Evolutionary conservation across 495 filamentous ascomycete species (phyloP), one percentile per base, ranked within the genome.

Genomic region (Immersiella caudata): DNA sequence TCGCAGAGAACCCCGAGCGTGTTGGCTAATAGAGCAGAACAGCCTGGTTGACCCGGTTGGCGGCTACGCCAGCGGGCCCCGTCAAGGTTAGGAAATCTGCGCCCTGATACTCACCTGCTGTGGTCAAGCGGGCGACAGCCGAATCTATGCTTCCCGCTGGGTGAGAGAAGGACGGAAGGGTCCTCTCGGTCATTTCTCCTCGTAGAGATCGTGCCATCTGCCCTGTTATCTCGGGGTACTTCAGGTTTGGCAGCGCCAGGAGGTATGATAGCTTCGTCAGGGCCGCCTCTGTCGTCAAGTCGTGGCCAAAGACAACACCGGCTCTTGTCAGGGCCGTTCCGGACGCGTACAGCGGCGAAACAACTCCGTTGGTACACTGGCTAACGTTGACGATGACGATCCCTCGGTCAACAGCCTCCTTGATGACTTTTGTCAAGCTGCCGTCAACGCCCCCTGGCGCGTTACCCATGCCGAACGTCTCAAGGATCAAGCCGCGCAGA

Each of bases 391-490:
- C 92, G 62, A 99, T 90, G 11, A 96, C 87, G 60, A 94, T 91
- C 6, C 93, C 95, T 65, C 91, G 84, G 65, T 87, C 78, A 50
- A 97, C 90, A 14, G 93, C 95, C 26, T 85, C 83, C 18, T 85
- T 84, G 73, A 99, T 86, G 20, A 96, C 91, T 40, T 88, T 89
- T 54, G 91, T 96, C 75, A 99, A 82, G 56, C 88, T 89, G 25
- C 89, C 90, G 76, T 98, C 95, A 36, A 88, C 87, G 6, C 92
- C 92, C 35, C 88, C 89, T 1, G 95, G 95, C 0, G 94, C 92
- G 76, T 97, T 99, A 33, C 95, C 95, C 68, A 94, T 91, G 33
- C 95, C 95, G 77, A 97, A 99, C 0, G 95, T 97, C 82, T 97
- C 94, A 26, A 99, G 82, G 21, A 99, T 88, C 51, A 99, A 79